Percentiles rank a stretch among this genome's conserved stretches.
Evolutionary conservation across 176 grass and related monocot species (phyloP).

Genomic region (Guadua angustifolia): DNA sequence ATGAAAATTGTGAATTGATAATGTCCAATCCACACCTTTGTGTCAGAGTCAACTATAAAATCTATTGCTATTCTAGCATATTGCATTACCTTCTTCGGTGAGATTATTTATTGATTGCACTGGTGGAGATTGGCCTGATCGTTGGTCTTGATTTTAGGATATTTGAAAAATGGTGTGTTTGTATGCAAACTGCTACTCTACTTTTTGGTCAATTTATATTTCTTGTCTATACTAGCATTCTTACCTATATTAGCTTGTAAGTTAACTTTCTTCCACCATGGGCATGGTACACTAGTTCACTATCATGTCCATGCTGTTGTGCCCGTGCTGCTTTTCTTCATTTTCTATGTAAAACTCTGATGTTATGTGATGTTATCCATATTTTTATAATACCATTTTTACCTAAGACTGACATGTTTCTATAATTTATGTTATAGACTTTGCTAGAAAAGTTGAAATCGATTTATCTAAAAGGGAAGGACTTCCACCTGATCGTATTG

Average conservation of each 20-base stretch:
- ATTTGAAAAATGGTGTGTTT: neutral
- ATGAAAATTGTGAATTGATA: neutral
- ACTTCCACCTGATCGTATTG: constrained; percentile 72
- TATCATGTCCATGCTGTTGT: neutral
- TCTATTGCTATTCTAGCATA: neutral
- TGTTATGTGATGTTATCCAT: neutral
- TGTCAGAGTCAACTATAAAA: neutral
- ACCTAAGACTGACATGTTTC: constrained; percentile 21
- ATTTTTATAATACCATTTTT: neutral
- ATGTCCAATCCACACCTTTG: neutral
- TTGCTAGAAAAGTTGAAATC: constrained; percentile 94
- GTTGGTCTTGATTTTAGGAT: neutral
- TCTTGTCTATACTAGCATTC: neutral
- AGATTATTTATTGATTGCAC: constrained; percentile 23
- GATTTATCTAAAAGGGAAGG: constrained; percentile 72
- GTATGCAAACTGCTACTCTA: neutral
- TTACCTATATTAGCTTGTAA: neutral
- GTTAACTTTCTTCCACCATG: no score
- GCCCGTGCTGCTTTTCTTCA: constrained; percentile 2
- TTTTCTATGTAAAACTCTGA: neutral
- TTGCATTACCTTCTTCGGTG: neutral
- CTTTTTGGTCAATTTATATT: neutral
- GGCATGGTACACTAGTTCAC: no score
- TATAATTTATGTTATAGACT: constrained; percentile 51
- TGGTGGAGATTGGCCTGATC: neutral